Evolutionary conservation across 306 rosid species (phyloP).

Genomic region (Sindora glabra): DNA sequence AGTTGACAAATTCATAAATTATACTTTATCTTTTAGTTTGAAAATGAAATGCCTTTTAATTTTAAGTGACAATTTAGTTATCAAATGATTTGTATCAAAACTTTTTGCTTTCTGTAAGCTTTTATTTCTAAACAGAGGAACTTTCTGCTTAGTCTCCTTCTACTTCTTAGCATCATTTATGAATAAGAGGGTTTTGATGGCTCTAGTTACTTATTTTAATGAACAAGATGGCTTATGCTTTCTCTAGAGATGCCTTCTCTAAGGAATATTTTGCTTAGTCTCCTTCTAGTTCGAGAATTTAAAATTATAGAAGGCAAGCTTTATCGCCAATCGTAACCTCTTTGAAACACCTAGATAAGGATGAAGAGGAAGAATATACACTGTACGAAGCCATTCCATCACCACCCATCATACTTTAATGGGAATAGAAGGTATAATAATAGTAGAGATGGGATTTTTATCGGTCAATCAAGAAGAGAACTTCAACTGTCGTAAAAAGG

Average conservation of each 20-base stretch:
- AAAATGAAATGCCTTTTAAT: neutral
- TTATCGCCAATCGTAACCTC: no score
- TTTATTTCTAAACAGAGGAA: constrained; percentile 73
- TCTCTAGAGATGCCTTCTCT: constrained; percentile 98
- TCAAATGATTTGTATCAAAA: constrained; percentile 15
- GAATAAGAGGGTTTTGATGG: neutral
- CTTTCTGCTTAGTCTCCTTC: constrained; percentile 64
- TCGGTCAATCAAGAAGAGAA: no score
- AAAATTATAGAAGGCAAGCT: no score
- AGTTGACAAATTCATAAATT: neutral
- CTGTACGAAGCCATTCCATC: no score
- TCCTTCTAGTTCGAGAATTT: no score
- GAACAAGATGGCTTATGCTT: constrained; percentile 85
- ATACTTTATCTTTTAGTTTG: neutral
- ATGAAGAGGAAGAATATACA: no score
- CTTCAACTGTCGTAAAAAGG: no score
- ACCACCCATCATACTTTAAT: no score
- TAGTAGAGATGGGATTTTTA: no score
- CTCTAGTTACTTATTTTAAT: constrained; percentile 2
- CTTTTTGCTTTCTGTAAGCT: constrained; percentile 8
- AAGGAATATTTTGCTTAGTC: no score
- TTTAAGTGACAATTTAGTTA: constrained; percentile 7
- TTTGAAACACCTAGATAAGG: no score
- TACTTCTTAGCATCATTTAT: neutral
- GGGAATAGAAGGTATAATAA: no score